These are phyloP conservation scores for Prillingera fragicola DNA, from an alignment of 1,284 basidiomycete species.

Conservation along the genomic window DNA sequence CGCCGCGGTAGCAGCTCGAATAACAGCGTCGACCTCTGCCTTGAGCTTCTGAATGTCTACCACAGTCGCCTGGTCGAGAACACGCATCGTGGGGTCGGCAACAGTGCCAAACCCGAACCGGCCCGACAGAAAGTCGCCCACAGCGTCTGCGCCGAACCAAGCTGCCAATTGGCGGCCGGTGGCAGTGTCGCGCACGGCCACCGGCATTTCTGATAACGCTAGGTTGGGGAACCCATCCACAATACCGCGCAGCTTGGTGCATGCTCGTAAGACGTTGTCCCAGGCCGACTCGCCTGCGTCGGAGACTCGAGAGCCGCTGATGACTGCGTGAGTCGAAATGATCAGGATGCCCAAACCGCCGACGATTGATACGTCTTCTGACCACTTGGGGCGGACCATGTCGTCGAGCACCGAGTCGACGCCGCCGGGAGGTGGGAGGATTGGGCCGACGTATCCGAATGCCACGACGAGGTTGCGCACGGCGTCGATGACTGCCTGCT, in stretches of 20 bases:
- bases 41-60: conserved; percentile 24
- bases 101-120: conserved; percentile 34
- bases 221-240: conserved; percentile 26
- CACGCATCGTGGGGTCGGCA: conserved; percentile 6
- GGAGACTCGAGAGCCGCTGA: conserved; percentile 19
- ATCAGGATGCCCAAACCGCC: conserved; percentile 35
- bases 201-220: conserved; percentile 14
- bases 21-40: conserved; percentile 23
- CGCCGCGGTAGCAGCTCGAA: conserved; percentile 4
- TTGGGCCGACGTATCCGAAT: conserved; percentile 43
- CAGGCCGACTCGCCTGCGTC: conserved; percentile 31
- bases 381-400: conserved; percentile 36
- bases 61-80: conserved; percentile 24
- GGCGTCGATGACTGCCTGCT: conserved; percentile 19
- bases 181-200: conserved; percentile 9
- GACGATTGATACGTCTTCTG: conserved; percentile 33
- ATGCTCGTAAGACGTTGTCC: conserved; percentile 36
- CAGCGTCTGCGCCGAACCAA: conserved; percentile 24
- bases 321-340: conserved; percentile 28
- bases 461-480: conserved; percentile 33
- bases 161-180: conserved; percentile 16
- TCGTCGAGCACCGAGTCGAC: conserved; percentile 10
- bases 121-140: conserved; percentile 33
- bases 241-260: conserved; percentile 33
- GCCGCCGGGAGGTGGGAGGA: conserved; percentile 19